Percentiles rank a stretch among this genome's conserved stretches.
These are phyloP conservation scores for Pycnococcus provasolii DNA, from an alignment of 139 green algal species.

Conservation along the genomic window DNA sequence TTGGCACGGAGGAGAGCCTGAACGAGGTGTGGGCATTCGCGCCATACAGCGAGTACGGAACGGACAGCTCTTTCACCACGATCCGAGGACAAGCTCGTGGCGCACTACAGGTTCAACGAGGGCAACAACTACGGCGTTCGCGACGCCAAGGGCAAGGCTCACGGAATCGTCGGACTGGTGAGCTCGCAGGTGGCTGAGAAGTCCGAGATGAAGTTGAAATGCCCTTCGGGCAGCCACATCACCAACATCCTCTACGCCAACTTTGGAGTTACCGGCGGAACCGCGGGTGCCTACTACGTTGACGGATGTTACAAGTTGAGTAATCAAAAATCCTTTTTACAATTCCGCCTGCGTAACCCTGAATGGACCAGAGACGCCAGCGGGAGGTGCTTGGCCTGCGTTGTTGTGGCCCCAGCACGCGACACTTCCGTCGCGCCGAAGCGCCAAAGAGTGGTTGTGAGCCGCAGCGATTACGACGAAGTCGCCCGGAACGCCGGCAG, in stretches of 20 bases:
- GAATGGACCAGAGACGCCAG: too few species aligned
- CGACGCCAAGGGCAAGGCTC: slow-evolving; percentile 13
- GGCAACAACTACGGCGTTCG: slow-evolving; percentile 1
- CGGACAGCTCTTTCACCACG: neutral
- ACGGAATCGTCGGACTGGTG: slow-evolving; percentile 25
- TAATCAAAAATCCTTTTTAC: too few species aligned
- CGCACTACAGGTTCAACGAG: slow-evolving; percentile 33
- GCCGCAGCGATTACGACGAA: too few species aligned
- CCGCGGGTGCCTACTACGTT: slow-evolving; percentile 15
- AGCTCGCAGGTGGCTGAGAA: slow-evolving; percentile 8
- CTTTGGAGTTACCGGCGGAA: slow-evolving; percentile 20
- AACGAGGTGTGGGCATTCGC: too few species aligned
- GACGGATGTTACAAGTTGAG: slow-evolving; percentile 13
- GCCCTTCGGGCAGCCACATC: slow-evolving; percentile 20
- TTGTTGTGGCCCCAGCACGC: too few species aligned
- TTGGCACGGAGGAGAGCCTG: too few species aligned
- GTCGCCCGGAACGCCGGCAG: too few species aligned
- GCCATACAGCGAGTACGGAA: neutral
- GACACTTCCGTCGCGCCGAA: too few species aligned
- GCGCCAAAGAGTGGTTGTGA: too few species aligned
- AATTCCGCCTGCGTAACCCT: too few species aligned
- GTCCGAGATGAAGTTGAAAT: slow-evolving; percentile 16
- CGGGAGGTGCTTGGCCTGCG: too few species aligned
- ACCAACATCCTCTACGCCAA: slow-evolving; percentile 26
- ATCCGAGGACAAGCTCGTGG: slow-evolving; percentile 13